phyloP scores from a whole-genome alignment of 192 early-diverging fungal genomes.

The Coemansia sp. region DNA sequence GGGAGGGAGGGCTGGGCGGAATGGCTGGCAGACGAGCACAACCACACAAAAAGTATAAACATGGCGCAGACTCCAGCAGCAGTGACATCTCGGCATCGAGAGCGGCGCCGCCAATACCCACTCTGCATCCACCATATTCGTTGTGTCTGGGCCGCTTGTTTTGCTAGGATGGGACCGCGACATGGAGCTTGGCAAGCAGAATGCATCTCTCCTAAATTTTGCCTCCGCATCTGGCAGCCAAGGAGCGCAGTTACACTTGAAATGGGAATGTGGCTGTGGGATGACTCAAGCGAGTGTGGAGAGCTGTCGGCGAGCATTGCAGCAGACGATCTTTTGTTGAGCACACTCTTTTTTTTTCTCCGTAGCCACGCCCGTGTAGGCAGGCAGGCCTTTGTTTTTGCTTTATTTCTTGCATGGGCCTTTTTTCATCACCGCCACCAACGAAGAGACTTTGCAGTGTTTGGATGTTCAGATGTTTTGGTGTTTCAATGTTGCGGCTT shows the following conservation, averaged over 20 bases:
- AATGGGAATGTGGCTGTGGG: constrained; percentile 24
- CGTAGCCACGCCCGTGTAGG: background rate
- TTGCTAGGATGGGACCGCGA: background rate
- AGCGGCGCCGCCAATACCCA: background rate
- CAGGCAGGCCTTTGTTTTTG: background rate
- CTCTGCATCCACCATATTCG: background rate
- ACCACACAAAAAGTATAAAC: background rate
- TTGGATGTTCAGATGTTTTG: too few species aligned
- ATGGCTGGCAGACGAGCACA: background rate
- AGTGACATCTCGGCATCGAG: background rate
- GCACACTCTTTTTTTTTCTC: too few species aligned
- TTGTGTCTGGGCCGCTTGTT: background rate
- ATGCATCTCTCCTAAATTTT: background rate
- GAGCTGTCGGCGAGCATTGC: constrained; percentile 9
- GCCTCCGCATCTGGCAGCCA: constrained; percentile 4
- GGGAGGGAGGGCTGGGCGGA: constrained; percentile 14
- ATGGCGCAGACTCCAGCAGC: constrained; percentile 1
- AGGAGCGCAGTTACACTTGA: constrained; percentile 20
- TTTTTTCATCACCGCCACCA: too few species aligned
- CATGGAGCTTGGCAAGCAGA: background rate
- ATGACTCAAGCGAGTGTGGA: constrained; percentile 1
- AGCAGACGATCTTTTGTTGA: background rate
- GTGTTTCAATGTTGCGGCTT: constrained; percentile 2
- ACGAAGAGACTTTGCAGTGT: too few species aligned
- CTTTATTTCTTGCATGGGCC: background rate